Evolutionary conservation across 345 rosid species (phyloP), one percentile per base, ranked within the genome.

Genomic region (Cardamine resedifolia): DNA sequence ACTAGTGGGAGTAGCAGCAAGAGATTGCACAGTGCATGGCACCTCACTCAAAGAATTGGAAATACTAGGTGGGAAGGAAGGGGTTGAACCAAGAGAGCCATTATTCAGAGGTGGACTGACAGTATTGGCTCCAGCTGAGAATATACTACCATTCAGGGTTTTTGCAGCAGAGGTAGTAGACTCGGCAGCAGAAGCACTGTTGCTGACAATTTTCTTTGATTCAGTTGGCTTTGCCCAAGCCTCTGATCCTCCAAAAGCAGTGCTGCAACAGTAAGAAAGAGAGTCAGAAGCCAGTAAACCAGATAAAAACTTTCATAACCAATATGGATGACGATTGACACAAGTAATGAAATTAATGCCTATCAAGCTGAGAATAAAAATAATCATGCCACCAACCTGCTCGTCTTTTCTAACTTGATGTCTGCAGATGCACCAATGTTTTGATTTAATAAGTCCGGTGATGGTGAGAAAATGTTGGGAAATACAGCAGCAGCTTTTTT

Each of bases 241-340:
- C 58, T 80, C 81, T 48, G 72, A 58, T 16, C 75, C 53, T 68
- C 72, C 84, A 64, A 63, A 61, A 77, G 80, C 76, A 59, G 73
- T 71, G 77, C 98, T 95, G 89, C 81, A 85, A 58, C 72, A 52
- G 19, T 34, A 72, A 38, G 55, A 72, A 71, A 50, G 61, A 41
- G 56, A 57, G 50, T 48, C 49, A 48, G 58, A 34, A 62, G 58
- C 34, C 44, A 75, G 74, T 23, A 61, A 20, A 34, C 55, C 70
- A 65, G 47, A 60, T 19, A 82, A 16, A 47, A 19, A 63, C 61
- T 61, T 16, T 78, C 62, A 45, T 64, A 51, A 55, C 65, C 86
- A 81, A 51, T 71, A 63, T 20, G 6, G n/a, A 53, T 33, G 53
- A 44, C 81, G 47, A 39, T 26, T 31, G 63, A 76, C 75, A 24